Evolutionary conservation across 495 filamentous ascomycete species (phyloP).

Genomic region (Trichoderma orchidacearum): DNA sequence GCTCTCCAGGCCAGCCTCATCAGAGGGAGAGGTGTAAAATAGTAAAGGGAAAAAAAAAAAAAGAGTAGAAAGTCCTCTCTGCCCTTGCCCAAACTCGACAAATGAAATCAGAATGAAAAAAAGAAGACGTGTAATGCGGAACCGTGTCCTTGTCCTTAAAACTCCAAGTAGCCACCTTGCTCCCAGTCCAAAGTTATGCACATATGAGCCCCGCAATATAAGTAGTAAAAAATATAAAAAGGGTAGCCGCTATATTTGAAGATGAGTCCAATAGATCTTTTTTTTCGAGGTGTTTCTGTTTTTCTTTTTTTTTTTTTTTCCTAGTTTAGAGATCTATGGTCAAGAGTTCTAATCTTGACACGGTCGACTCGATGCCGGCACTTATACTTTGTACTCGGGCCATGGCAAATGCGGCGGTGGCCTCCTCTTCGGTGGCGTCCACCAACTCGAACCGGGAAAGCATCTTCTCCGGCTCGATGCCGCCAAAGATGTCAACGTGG

Average conservation of each 20-base stretch:
- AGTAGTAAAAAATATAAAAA: neutral
- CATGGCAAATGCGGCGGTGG: slow-evolving; percentile 16
- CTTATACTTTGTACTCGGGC: slow-evolving; percentile 25
- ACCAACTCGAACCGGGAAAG: slow-evolving; percentile 44
- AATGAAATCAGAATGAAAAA: neutral
- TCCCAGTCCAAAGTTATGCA: too few relatives aligned
- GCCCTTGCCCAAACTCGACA: neutral
- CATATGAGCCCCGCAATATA: too few relatives aligned
- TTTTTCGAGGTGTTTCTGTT: neutral
- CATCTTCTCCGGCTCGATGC: slow-evolving; percentile 43
- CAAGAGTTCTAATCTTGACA: slow-evolving; percentile 24
- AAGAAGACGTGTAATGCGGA: neutral
- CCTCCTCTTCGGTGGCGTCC: slow-evolving; percentile 33
- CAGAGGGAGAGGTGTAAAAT: too few relatives aligned
- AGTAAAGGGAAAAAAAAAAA: too few relatives aligned
- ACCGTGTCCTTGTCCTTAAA: too few relatives aligned
- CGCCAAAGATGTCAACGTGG: slow-evolving; percentile 35
- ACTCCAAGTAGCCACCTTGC: too few relatives aligned
- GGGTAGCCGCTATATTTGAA: neutral
- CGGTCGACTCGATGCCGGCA: slow-evolving; percentile 21
- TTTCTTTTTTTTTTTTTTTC: neutral
- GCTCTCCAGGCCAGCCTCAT: too few relatives aligned
- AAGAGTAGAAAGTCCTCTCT: neutral
- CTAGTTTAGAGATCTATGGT: slow-evolving; percentile 16
- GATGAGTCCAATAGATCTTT: neutral